Base-by-base conservation (phyloP, 2,329 filamentous ascomycete genomes). In the Alternaria rosae region DNA sequence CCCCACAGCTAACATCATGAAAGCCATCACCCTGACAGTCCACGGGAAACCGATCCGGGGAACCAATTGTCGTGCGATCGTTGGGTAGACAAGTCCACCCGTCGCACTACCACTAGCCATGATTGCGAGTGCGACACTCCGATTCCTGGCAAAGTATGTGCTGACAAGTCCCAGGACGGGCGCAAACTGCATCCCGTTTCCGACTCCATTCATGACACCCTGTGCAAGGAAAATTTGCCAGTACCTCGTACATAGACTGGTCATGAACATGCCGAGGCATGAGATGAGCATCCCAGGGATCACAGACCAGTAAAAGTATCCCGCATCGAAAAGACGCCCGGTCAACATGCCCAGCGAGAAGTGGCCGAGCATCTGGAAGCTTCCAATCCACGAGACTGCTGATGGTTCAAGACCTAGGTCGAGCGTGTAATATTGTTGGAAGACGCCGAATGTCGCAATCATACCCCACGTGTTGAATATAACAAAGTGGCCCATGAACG, bases 61-160 rank as follows among this genome's bases (percentile, higher is more conserved):
- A 2, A 90, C 77, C 11, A 91, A 76, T 56, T 87, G 84, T 15
- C 80, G 72, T 2, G 82, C 80, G n/a, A 85, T 72, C 2, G 86
- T 80, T 0, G 89, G 89, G 70, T 89, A 92, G 3, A 91, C 81
- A 21, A 91, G 79, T 0, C 89, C 89, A 1, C 89, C 90, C 0
- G 85, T 85, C 0, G 84, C 85, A 25, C 86, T 87, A 1, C 90
- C 90, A 0, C 84, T 85, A 0, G 88, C 86, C 10, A 83, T 83
- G 8, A 89, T 82, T 0, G 87, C 87, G 17, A 91, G 82, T 1
- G 89, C 89, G 3, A 90, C 78, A 0, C 84, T 84, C 5, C 86
- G 82, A n/a, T 85, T 85, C n/a, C 76, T 84, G 9, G 80, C 81
- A 67, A 91, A 92, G 57, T 89, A 90, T 0, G 87, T 88, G 1